Conservation (phyloP, 345 rosid genomes). For the Luvunga scandens region DNA sequence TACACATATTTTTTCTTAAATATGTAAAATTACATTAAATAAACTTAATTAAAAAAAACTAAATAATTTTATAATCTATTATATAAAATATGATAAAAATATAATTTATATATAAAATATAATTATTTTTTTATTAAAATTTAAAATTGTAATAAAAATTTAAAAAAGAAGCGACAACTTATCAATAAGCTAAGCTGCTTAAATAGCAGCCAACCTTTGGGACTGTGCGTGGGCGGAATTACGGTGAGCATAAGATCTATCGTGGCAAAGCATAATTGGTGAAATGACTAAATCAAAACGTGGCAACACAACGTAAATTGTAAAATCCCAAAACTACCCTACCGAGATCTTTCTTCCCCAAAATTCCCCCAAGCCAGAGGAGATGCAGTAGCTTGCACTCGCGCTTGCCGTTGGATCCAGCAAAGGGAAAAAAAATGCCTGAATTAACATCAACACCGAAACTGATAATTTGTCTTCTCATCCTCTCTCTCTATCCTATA, state of each 20-base stretch:
- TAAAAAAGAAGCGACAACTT: too few species aligned
- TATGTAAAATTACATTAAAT: too few species aligned
- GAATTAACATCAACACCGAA: slow-evolving; percentile 1
- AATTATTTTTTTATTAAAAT: too few species aligned
- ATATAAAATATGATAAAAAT: too few species aligned
- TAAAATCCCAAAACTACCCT: slow-evolving; percentile 10
- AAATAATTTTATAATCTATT: too few species aligned
- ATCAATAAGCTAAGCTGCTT: too few species aligned
- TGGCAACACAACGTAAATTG: background rate
- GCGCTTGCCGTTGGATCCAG: background rate
- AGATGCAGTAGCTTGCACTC: background rate
- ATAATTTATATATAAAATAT: too few species aligned
- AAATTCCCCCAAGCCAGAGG: background rate
- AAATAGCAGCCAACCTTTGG: too few species aligned
- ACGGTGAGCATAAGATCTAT: background rate
- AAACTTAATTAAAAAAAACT: too few species aligned
- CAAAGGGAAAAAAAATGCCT: slow-evolving; percentile 14
- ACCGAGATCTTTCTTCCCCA: background rate
- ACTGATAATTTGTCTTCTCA: slow-evolving; percentile 34
- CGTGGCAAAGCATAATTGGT: slow-evolving; percentile 15
- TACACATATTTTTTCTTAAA: too few species aligned
- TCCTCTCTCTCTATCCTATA: slow-evolving; percentile 25
- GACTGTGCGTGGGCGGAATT: too few species aligned
- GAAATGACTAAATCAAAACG: background rate
- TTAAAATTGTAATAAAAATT: too few species aligned